Conservation (phyloP, 2,329 filamentous ascomycete genomes). For the Aspergillus ibericus region DNA sequence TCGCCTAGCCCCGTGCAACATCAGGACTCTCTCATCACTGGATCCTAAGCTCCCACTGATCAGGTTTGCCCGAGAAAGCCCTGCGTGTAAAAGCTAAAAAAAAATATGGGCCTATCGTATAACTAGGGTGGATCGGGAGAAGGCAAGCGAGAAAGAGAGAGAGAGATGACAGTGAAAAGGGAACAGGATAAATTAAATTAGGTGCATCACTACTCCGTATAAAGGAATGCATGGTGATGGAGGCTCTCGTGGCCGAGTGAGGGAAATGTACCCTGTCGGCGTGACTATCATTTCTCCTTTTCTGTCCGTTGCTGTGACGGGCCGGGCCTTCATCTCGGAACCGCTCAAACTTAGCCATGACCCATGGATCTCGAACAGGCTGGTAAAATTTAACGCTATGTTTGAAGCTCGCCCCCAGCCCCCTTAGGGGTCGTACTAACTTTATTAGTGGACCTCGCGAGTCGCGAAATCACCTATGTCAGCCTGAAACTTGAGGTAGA, state of each 20-base stretch:
- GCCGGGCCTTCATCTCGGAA: constrained; percentile 17
- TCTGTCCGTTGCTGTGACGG: constrained; percentile 12
- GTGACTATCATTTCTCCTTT: not conserved
- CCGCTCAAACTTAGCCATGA: not conserved
- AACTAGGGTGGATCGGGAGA: not conserved
- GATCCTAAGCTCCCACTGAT: not conserved
- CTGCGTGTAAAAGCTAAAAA: not conserved
- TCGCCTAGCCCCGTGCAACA: not conserved
- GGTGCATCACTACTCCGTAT: too few relatives aligned
- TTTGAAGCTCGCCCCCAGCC: not conserved
- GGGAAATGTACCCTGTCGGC: not conserved
- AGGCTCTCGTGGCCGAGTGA: not conserved
- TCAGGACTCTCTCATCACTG: not conserved
- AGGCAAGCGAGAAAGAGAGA: not conserved
- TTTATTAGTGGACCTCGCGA: not conserved
- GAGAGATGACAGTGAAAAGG: not conserved
- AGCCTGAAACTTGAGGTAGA: not conserved
- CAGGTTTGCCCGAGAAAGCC: not conserved
- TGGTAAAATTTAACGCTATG: not conserved
- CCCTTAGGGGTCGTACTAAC: not conserved
- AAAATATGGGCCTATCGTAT: not conserved
- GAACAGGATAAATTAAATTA: not conserved
- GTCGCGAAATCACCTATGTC: not conserved
- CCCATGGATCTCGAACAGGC: not conserved
- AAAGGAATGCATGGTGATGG: not conserved